Base-by-base conservation (phyloP, 1,284 basidiomycete genomes). In the Amanita bisporigera region DNA sequence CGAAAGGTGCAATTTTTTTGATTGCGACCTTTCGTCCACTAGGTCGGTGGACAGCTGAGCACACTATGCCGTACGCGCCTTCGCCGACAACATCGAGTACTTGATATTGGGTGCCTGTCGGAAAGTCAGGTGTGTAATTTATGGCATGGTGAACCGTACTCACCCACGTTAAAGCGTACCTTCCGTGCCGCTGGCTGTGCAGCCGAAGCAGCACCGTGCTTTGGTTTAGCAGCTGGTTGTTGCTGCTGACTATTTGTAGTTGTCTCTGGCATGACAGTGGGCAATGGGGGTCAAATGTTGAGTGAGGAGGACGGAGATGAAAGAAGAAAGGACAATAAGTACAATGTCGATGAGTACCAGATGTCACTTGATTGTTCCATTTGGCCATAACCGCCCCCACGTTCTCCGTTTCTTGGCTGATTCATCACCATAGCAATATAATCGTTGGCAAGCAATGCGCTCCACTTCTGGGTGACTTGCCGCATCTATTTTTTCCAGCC, bases 1-100 rank as follows among this genome's bases (percentile, higher is more conserved):
- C 95, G 72, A 97, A 96, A 0, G 95, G 95, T 7, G 92, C 89
- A 82, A 97, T 95, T 87, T 95, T 95, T 86, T 96, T 95, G 83
- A 94, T 94, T 62, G 93, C 93, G 65, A 95, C 92, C 77, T 93
- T 93, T 63, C 90, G 88, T 60, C 90, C 90, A 64, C 89, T 93
- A 12, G 92, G 90, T 73, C 88, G 81, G 76, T 96, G 94, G 2
- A 95, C 85, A 4, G 95, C 95, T 31, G 93, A 94, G 75, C 93
- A 96, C 72, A 96, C 95, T 72, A 97, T 95, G 47, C 93, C 93
- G 74, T 94, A 94, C 64, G 92, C 92, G 38, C 92, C 92, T 78
- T 94, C 92, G 63, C 96, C 96, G 64, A 97, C 92, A 71, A 97
- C 93, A 82, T 97, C 94, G 71, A 95, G 87, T 12, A 95, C 92